phyloP scores from a whole-genome alignment of 73 alveolate genomes.

The Stentor roeselii region DNA sequence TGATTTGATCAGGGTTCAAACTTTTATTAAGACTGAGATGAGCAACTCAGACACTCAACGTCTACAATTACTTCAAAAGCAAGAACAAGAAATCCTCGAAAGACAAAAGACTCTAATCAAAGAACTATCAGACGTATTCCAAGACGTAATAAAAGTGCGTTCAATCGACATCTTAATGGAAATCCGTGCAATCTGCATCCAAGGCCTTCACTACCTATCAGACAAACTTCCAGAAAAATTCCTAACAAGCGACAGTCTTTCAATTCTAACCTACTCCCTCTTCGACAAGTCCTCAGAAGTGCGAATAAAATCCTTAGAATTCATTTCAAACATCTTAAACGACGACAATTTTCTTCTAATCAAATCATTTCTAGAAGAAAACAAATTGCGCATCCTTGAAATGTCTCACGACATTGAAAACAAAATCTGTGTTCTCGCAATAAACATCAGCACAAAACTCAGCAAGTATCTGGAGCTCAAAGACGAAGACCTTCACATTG shows the following conservation, averaged over 20 bases:
- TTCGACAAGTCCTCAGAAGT: conserved; percentile 15
- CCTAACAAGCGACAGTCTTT: neutral
- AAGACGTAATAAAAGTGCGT: neutral
- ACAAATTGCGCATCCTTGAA: neutral
- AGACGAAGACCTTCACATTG: neutral
- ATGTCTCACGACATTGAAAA: conserved; percentile 20
- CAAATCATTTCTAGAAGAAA: neutral
- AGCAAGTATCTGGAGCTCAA: neutral
- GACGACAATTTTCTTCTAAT: neutral
- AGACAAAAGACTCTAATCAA: neutral
- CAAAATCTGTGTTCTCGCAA: neutral
- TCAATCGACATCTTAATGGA: neutral
- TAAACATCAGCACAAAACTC: neutral
- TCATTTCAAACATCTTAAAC: neutral
- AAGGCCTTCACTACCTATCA: neutral
- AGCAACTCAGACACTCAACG: neutral
- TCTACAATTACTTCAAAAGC: neutral
- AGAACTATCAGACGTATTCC: neutral
- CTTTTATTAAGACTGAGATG: conserved; percentile 18
- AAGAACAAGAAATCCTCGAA: conserved; percentile 5
- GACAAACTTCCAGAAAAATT: neutral
- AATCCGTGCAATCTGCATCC: neutral
- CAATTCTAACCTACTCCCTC: neutral
- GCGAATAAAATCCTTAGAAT: neutral
- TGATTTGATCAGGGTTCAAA: neutral